These are phyloP conservation scores for Penicillium vulpinum DNA, from an alignment of 2,329 filamentous ascomycete species.

Conservation along the genomic window DNA sequence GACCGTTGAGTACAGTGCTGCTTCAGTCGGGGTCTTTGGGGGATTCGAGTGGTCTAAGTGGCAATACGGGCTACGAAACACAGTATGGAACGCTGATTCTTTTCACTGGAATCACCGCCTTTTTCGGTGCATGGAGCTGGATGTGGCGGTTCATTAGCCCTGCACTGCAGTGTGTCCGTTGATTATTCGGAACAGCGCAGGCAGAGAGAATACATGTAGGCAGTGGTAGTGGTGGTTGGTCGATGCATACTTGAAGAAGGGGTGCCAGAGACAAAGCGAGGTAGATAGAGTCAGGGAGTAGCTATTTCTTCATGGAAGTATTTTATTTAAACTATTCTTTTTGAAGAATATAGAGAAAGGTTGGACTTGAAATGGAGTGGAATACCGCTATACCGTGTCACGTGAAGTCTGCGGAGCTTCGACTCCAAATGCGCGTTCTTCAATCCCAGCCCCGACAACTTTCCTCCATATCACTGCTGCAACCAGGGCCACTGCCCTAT, in stretches of 20 bases:
- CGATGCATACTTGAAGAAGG: neutral
- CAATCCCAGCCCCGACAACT: slow-evolving; percentile 6
- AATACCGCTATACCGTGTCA: slow-evolving; percentile 7
- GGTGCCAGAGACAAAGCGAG: neutral
- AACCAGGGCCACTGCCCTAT: slow-evolving; percentile 21
- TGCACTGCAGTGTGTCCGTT: slow-evolving; percentile 8
- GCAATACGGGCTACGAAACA: slow-evolving; percentile 50
- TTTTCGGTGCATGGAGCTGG: slow-evolving; percentile 46
- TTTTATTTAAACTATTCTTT: neutral
- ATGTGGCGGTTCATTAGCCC: slow-evolving; percentile 26
- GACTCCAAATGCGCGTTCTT: slow-evolving; percentile 15
- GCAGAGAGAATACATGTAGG: neutral
- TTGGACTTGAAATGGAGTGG: neutral
- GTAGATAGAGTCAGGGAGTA: neutral
- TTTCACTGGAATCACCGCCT: slow-evolving; percentile 58
- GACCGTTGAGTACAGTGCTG: slow-evolving; percentile 58
- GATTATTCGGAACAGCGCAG: neutral
- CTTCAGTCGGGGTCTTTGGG: slow-evolving; percentile 45
- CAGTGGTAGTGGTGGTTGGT: neutral
- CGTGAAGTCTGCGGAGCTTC: slow-evolving; percentile 19
- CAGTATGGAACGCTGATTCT: slow-evolving; percentile 57
- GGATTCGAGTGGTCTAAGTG: slow-evolving; percentile 39
- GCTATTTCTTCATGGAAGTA: neutral
- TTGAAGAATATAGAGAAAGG: neutral
- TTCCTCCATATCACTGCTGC: slow-evolving; percentile 8